Conservation (phyloP, 306 rosid genomes). For the Inga laurina region DNA sequence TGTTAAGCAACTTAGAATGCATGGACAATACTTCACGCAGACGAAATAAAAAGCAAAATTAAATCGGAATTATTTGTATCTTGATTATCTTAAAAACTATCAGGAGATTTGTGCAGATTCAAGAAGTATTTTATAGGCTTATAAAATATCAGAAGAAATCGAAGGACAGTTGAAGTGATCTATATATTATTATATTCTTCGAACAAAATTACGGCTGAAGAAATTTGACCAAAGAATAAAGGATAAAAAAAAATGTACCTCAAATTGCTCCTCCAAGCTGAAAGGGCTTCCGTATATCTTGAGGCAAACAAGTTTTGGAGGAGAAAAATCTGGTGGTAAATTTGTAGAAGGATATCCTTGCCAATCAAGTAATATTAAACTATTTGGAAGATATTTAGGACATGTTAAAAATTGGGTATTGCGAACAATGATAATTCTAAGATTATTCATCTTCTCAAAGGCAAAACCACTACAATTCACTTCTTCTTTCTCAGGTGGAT, state of each 20-base stretch:
- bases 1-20: too few relatives aligned
- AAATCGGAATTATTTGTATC: too few relatives aligned
- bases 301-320: background rate
- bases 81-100: too few relatives aligned
- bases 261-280: background rate
- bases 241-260: background rate
- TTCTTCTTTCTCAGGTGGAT: background rate
- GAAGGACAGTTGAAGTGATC: too few relatives aligned
- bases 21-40: too few relatives aligned
- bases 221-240: background rate
- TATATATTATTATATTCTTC: too few relatives aligned
- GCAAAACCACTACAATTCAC: background rate
- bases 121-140: too few relatives aligned
- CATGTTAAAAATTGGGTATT: background rate
- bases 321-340: background rate
- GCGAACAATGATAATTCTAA: background rate
- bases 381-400: background rate
- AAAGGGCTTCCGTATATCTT: background rate
- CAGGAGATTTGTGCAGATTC: too few relatives aligned
- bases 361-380: background rate
- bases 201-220: background rate
- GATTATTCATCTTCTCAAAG: background rate
- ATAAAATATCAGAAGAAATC: too few relatives aligned
- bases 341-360: background rate
- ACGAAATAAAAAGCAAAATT: too few relatives aligned